Percentiles rank a stretch among this genome's conserved stretches.
Conservation (phyloP, 345 rosid genomes). For the Sisymbrium irio region DNA sequence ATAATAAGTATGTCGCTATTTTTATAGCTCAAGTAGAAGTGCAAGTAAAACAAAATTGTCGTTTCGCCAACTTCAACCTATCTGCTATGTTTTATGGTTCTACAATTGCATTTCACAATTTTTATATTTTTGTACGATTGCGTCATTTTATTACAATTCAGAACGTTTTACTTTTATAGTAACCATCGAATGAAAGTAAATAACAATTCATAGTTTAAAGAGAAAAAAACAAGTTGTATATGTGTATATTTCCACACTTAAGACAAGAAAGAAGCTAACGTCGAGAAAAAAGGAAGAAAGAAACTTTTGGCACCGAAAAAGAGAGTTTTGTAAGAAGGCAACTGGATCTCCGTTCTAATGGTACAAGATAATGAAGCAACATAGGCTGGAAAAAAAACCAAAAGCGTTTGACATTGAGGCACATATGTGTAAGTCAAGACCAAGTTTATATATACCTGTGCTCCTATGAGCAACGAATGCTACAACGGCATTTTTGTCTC, state of each 20-base stretch:
- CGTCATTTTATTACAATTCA: not conserved
- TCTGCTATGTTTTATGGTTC: not conserved
- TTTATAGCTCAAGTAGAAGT: not conserved
- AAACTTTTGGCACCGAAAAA: constrained; percentile 17
- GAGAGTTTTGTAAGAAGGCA: constrained; percentile 6
- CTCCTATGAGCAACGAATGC: constrained; percentile 8
- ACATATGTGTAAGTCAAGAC: constrained; percentile 2
- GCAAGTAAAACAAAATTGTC: no score
- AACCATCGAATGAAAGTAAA: constrained; percentile 7
- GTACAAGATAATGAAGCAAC: constrained; percentile 26
- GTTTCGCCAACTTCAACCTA: no score
- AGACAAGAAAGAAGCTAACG: not conserved
- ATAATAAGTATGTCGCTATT: not conserved
- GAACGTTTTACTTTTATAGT: not conserved
- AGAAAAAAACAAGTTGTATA: not conserved
- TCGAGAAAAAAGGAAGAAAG: not conserved
- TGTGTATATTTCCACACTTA: constrained; percentile 13
- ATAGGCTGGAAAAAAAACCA: not conserved
- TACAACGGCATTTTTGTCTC: constrained; percentile 19
- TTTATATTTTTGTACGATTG: not conserved
- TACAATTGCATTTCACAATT: not conserved
- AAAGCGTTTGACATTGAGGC: constrained; percentile 4
- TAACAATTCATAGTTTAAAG: not conserved
- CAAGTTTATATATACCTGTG: constrained; percentile 19
- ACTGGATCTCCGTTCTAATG: constrained; percentile 12